phyloP scores from a whole-genome alignment of 2,329 filamentous ascomycete genomes.

The Paracamarosporium sp. region DNA sequence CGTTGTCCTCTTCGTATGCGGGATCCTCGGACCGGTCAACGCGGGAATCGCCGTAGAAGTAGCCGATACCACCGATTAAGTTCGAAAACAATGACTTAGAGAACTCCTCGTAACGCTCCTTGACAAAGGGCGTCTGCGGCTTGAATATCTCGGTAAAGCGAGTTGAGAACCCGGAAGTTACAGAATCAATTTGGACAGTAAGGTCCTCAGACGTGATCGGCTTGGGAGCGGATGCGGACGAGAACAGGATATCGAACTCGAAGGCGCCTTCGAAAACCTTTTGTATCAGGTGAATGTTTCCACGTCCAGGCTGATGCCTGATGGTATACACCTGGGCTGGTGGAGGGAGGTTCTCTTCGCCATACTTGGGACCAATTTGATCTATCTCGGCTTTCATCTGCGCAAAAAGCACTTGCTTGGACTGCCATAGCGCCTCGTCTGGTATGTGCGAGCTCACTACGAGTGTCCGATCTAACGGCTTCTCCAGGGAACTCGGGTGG shows the following conservation, averaged over 20 bases:
- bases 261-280: constrained; percentile 91
- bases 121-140: constrained; percentile 77
- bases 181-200: constrained; percentile 70
- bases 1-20: constrained; percentile 93
- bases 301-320: constrained; percentile 68
- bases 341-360: constrained; percentile 70
- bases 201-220: constrained; percentile 67
- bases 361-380: constrained; percentile 63
- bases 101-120: constrained; percentile 76
- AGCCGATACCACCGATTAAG: constrained; percentile 90
- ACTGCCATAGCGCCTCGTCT: constrained; percentile 80
- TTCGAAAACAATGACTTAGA: constrained; percentile 94
- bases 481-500: constrained; percentile 71
- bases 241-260: constrained; percentile 91
- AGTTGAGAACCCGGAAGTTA: constrained; percentile 72
- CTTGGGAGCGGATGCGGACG: constrained; percentile 71
- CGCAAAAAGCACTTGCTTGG: constrained; percentile 71
- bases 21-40: constrained; percentile 90
- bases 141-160: constrained; percentile 77
- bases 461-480: constrained; percentile 77
- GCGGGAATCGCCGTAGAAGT: constrained; percentile 87
- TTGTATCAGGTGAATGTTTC: constrained; percentile 87
- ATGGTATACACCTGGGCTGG: constrained; percentile 87
- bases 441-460: constrained; percentile 75
- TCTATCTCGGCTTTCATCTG: constrained; percentile 71